Conservation (phyloP, 2,329 filamentous ascomycete genomes). For the Colletotrichum acutatum region DNA sequence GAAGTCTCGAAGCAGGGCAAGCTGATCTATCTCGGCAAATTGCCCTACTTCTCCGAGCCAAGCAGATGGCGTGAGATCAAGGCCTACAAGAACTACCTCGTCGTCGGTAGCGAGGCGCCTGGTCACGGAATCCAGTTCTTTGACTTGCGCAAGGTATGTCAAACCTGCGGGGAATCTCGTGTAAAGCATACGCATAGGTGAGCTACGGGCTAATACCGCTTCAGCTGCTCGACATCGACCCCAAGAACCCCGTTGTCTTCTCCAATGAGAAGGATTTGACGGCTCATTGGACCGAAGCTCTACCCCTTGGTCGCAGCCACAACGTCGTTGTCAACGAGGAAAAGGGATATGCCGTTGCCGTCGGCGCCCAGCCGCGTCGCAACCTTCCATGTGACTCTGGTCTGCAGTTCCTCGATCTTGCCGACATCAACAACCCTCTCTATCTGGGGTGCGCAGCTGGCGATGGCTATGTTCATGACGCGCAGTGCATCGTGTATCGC, state of each 20-base stretch:
- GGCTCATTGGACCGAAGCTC: constrained; percentile 43
- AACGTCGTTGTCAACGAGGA: constrained; percentile 61
- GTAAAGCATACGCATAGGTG: neutral
- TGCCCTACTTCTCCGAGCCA: constrained; percentile 47
- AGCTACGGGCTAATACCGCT: neutral
- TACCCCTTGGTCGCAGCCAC: constrained; percentile 53
- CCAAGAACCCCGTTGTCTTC: constrained; percentile 46
- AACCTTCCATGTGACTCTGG: constrained; percentile 57
- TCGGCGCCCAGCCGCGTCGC: constrained; percentile 52
- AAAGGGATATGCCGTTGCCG: constrained; percentile 56
- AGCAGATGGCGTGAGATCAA: constrained; percentile 49
- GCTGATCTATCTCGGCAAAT: constrained; percentile 53
- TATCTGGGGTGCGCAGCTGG: constrained; percentile 62
- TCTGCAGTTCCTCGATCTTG: constrained; percentile 68
- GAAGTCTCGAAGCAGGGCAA: constrained; percentile 52
- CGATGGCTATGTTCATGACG: constrained; percentile 71
- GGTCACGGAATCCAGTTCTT: constrained; percentile 68
- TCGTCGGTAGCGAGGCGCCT: constrained; percentile 51
- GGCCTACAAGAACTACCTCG: constrained; percentile 43
- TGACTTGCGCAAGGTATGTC: constrained; percentile 59
- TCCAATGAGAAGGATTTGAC: constrained; percentile 42
- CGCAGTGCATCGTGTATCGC: constrained; percentile 66
- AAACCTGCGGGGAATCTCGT: rapidly evolving
- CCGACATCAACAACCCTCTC: constrained; percentile 62
- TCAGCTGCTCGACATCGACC: constrained; percentile 53